Evolutionary conservation across 768 basidiomycete genomes (phyloP), one percentile per base, ranked within the genome.

Genomic region (Cyclocybe aegerita): DNA sequence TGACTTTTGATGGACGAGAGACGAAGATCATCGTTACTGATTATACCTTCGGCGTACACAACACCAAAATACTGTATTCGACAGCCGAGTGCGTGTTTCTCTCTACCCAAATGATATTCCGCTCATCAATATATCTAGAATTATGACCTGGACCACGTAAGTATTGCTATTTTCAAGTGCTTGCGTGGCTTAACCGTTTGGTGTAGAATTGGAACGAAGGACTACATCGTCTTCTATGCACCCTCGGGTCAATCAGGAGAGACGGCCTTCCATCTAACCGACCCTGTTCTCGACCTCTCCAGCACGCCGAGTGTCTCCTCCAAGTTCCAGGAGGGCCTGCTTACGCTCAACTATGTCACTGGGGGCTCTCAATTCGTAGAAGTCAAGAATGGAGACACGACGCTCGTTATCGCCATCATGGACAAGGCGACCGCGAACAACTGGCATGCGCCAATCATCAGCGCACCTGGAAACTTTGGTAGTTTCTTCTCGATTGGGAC

Each of bases 111-210:
- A 17, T 45, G 15, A 33, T 43, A 8, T 39, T 36, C n/a, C 9
- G 41, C 8, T 33, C 12, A 17, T 12, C 6, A 11, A 29, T 23
- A 23, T 40, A 12, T 15, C n/a, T 44, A 80, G 78, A 50, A 72
- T 80, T 40, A 72, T 78, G 73, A 79, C 79, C 9, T 79, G 78
- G 77, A 73, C 76, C n/a, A 78, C 77, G 78, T 73, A 48, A 58
- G 74, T 55, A 1, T 16, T 32, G 15, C n/a, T 15, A 39, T 9
- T 4, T 9, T 30, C 8, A 23, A 31, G 5, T 9, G 12, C 35
- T 31, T 29, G 9, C 37, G 6, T 4, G 7, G 4, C 34, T 36
- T 36, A 31, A 9, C 9, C 12, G 29, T 9, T 46, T 37, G 38
- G 32, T 31, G 35, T 33, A 78, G 77, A 1, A 70, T 79, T 39